A percentile compares a stretch with the other conserved stretches of the same genome.
These are phyloP conservation scores for Medicago truncatula DNA, from an alignment of 306 rosid genomes.

Conservation along the genomic window MtrunA17r5.0-ANR NC_053045.1:48526501-48527000, in stretches of 20 bases:
- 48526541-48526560: slow-evolving; percentile 17
- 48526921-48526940: background rate
- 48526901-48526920: background rate
- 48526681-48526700: background rate
- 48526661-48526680: background rate
- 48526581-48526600: slow-evolving; percentile 11
- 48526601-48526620: slow-evolving; percentile 3
- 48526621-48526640: background rate
- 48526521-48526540: slow-evolving; percentile 11
- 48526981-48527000: no score
- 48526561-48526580: slow-evolving; percentile 26
- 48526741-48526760: background rate
- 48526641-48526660: slow-evolving; percentile 24
- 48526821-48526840: background rate
- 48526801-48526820: background rate
- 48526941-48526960: no score
- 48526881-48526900: background rate
- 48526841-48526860: background rate
- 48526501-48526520: background rate
- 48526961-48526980: no score
- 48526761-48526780: background rate
- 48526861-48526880: background rate
- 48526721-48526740: background rate
- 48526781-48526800: background rate
- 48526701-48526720: background rate